Base-by-base conservation (phyloP, 129 eudicot genomes). In the Escallonia rubra region DNA sequence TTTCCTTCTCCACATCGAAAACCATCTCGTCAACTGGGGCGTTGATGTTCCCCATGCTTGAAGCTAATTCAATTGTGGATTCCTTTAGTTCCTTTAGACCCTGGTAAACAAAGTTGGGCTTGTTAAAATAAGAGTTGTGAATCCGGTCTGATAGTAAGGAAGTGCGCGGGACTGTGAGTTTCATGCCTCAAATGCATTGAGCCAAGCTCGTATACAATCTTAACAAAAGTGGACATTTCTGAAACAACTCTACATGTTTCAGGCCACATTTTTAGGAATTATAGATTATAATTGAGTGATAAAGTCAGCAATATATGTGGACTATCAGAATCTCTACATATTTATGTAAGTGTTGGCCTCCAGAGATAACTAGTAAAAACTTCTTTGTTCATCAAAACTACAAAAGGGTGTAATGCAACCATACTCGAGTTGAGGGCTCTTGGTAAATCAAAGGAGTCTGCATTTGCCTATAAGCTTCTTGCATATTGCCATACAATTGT, bases 401-500 rank as follows among this genome's bases (percentile, higher is more conserved):
- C 45, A 10, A 43, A 43, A 56, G 59, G 4, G 8, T 8, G 39
- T 49, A 59, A 0, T 46, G 74, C 16, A 8, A 54, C 14, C 83
- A 3, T 81, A 87, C 95, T 54, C 69, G 70, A 39, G 85, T 80
- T 43, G 98, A 86, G 54, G 90, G 75, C 60, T 71, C 74, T 81
- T 93, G 99, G 78, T 93, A 81, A 74, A 86, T 78, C 13, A 92
- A 83, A 65, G 99, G 99, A 62, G 99, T 93, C 69, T 93, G 99
- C 99, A 93, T 93, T 40, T 89, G 92, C 11, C 79, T 85, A 76
- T 93, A 93, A 3, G 92, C 96, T 75, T 93, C 96, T 76, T 93
- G 99, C 99, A 93, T 93, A 74, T 82, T 93, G 8, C 95, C 95
- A 15, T 93, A 93, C 76, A 93, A 40, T 73, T 93, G 86, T 41